Conservation (phyloP, 345 rosid species). For the Gossypium herbaceum region DNA sequence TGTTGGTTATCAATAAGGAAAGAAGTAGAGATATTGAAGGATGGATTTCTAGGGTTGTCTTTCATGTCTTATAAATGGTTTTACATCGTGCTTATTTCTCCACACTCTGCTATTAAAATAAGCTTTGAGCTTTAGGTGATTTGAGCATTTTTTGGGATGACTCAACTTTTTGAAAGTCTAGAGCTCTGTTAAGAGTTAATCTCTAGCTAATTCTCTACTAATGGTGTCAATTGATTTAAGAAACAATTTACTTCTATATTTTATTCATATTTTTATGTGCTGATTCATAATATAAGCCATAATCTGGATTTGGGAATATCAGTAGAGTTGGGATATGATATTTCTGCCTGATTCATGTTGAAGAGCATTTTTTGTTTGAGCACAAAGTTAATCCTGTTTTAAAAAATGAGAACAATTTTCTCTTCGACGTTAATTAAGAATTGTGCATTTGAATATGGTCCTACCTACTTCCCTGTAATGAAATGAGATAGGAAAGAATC, state of each 20-base stretch:
- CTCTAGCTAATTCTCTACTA: background rate
- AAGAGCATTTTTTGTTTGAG: background rate
- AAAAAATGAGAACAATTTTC: background rate
- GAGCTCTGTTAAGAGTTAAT: slow-evolving; percentile 1
- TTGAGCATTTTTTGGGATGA: background rate
- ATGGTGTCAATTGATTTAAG: background rate
- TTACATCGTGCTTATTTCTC: background rate
- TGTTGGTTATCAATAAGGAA: background rate
- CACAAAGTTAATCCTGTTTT: background rate
- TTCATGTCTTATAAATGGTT: background rate
- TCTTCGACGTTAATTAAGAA: too few species aligned
- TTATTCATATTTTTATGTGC: background rate
- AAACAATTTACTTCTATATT: background rate
- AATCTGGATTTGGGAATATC: slow-evolving; percentile 1
- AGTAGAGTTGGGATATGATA: background rate
- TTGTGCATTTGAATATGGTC: background rate
- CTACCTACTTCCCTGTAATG: background rate
- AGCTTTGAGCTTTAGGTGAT: background rate
- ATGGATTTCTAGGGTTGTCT: background rate
- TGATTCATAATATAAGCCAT: background rate
- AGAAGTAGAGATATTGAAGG: background rate
- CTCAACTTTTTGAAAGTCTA: background rate
- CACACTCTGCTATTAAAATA: background rate
- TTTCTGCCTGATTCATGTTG: background rate
- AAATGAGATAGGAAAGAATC: background rate